These are phyloP conservation scores for Beta macrorhiza DNA, from an alignment of 179 eudicot genomes.

Conservation along the genomic window DNA sequence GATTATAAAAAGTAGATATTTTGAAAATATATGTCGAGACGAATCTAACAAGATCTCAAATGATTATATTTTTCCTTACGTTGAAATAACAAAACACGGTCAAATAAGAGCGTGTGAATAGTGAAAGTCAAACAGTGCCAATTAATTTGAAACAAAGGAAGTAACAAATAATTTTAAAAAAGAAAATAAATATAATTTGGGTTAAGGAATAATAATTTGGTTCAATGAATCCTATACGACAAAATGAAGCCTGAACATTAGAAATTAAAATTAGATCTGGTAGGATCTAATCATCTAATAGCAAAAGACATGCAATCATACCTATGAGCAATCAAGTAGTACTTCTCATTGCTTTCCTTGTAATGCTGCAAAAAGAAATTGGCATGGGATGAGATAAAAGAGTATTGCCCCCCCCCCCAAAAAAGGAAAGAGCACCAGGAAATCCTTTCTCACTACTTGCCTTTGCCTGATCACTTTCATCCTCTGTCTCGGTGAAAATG, in stretches of 20 bases:
- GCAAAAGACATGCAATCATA: constrained; percentile 25
- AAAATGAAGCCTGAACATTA: neutral
- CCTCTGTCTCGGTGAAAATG: constrained; percentile 60
- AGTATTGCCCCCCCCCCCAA: neutral
- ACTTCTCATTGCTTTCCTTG: constrained; percentile 98
- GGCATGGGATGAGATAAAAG: constrained; percentile 18
- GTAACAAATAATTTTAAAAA: too few relatives aligned
- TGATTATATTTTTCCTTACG: too few relatives aligned
- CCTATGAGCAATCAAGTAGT: constrained; percentile 98
- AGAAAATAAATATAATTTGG: too few relatives aligned
- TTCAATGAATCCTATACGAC: neutral
- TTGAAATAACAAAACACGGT: too few relatives aligned
- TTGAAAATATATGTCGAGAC: too few relatives aligned
- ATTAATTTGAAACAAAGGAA: too few relatives aligned
- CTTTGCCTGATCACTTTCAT: constrained; percentile 94
- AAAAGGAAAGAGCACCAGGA: neutral
- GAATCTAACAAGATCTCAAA: too few relatives aligned
- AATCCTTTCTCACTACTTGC: constrained; percentile 33
- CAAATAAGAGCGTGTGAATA: too few relatives aligned
- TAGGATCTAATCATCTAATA: neutral
- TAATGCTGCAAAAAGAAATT: constrained; percentile 71
- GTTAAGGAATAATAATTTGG: too few relatives aligned
- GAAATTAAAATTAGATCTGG: neutral
- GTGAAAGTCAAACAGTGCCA: too few relatives aligned
- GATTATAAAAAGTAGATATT: too few relatives aligned